Conservation (phyloP, 257 asterid species). For the Salvia rosmarinus region DNA sequence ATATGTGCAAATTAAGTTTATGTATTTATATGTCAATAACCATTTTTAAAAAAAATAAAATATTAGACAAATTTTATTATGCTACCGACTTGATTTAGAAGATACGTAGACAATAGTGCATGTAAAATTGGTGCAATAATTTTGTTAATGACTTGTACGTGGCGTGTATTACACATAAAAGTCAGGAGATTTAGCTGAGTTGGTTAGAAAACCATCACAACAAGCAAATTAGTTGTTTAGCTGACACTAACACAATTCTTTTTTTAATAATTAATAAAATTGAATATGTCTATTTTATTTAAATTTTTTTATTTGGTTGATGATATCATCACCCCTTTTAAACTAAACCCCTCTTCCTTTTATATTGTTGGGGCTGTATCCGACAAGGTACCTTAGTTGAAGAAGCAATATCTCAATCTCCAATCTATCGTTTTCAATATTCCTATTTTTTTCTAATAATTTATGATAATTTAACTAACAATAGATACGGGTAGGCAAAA, state of each 20-base stretch:
- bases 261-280: background rate
- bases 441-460: background rate
- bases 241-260: slow-evolving; percentile 47
- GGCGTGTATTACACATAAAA: slow-evolving; percentile 33
- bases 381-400: slow-evolving; percentile 44
- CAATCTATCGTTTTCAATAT: slow-evolving; percentile 26
- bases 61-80: no score
- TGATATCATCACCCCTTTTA: slow-evolving; percentile 49
- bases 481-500: background rate
- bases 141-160: background rate
- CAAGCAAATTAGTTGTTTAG: slow-evolving; percentile 73
- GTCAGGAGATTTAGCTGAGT: slow-evolving; percentile 42
- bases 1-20: no score
- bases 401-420: slow-evolving; percentile 42
- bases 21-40: no score
- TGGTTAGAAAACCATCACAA: slow-evolving; percentile 59
- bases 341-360: slow-evolving; percentile 35
- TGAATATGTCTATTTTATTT: background rate
- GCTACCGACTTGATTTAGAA: background rate
- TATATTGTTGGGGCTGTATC: slow-evolving; percentile 36
- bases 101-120: background rate
- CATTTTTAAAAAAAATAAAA: no score
- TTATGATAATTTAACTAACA: slow-evolving; percentile 29
- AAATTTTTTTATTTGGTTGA: background rate
- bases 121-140: slow-evolving; percentile 27